phyloP scores from a whole-genome alignment of 306 rosid genomes.

The Sicyos baderoa region DNA sequence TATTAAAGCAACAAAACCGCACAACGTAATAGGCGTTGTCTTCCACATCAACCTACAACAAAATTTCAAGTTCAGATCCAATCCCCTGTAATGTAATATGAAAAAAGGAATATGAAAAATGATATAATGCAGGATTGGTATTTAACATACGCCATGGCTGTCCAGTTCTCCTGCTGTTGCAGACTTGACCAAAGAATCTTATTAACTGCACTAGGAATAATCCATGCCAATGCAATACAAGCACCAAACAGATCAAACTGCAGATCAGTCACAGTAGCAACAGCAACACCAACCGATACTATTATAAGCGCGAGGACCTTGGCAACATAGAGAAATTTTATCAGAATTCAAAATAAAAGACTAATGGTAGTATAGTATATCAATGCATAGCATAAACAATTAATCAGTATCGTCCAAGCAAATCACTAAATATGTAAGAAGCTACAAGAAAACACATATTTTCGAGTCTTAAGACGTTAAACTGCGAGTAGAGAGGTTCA shows the following conservation, averaged over 20 bases:
- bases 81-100: slow-evolving; percentile 14
- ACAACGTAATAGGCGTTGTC: slow-evolving; percentile 71
- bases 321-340: not conserved
- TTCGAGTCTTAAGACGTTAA: not conserved
- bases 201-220: slow-evolving; percentile 70
- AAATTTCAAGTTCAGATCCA: slow-evolving; percentile 15
- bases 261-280: slow-evolving; percentile 75
- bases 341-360: not conserved
- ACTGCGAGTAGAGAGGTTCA: not conserved
- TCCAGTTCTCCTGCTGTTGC: slow-evolving; percentile 87
- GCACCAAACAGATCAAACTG: slow-evolving; percentile 74
- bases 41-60: slow-evolving; percentile 81
- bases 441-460: not conserved
- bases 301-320: slow-evolving; percentile 62
- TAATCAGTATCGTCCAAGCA: not conserved
- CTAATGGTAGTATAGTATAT: not conserved
- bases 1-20: slow-evolving; percentile 49
- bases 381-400: not conserved
- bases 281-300: slow-evolving; percentile 72
- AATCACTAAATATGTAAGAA: not conserved
- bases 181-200: slow-evolving; percentile 80
- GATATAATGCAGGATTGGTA: not conserved
- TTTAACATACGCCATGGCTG: slow-evolving; percentile 61
- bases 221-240: slow-evolving; percentile 73
- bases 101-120: not conserved